Evolutionary conservation across 2,329 filamentous ascomycete species (phyloP).

Genomic region (Clonostachys chloroleuca): DNA sequence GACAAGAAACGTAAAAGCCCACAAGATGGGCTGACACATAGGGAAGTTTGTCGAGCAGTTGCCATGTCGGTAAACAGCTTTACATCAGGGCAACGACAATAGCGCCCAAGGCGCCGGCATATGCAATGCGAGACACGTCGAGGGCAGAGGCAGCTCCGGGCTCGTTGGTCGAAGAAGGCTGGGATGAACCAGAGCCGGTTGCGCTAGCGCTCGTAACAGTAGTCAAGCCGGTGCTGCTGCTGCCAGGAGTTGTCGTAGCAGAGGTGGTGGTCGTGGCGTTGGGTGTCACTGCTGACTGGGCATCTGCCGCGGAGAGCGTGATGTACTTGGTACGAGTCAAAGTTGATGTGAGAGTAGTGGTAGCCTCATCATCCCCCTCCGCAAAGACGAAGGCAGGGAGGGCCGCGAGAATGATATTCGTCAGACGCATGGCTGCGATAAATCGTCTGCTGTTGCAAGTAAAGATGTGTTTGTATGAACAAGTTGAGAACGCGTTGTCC

Average conservation of each 20-base stretch:
- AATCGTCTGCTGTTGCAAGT: too few relatives aligned
- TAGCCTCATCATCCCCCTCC: conserved; percentile 21
- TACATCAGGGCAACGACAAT: conserved; percentile 3
- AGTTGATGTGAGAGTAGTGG: conserved; percentile 44
- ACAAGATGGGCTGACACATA: neutral
- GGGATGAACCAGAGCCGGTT: neutral
- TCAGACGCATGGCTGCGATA: conserved; percentile 25
- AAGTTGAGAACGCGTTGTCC: too few relatives aligned
- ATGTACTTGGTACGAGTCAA: conserved; percentile 45
- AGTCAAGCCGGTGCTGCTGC: conserved; percentile 14
- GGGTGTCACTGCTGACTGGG: conserved; percentile 24
- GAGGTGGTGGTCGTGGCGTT: conserved; percentile 14
- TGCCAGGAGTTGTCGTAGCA: conserved; percentile 11
- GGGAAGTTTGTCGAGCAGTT: neutral
- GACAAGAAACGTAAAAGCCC: neutral
- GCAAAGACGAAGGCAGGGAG: conserved; percentile 52
- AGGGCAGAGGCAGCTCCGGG: conserved; percentile 28
- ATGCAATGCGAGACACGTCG: conserved; percentile 34
- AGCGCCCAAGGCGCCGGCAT: conserved; percentile 26
- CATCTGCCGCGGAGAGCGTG: conserved; percentile 37
- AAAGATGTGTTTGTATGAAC: too few relatives aligned
- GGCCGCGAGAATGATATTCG: conserved; percentile 38
- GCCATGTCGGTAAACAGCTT: neutral
- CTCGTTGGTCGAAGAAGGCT: neutral
- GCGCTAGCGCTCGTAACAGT: neutral